These are phyloP conservation scores for Trichoderma reesei DNA, from an alignment of 495 filamentous ascomycete species.

Conservation along the genomic window DNA sequence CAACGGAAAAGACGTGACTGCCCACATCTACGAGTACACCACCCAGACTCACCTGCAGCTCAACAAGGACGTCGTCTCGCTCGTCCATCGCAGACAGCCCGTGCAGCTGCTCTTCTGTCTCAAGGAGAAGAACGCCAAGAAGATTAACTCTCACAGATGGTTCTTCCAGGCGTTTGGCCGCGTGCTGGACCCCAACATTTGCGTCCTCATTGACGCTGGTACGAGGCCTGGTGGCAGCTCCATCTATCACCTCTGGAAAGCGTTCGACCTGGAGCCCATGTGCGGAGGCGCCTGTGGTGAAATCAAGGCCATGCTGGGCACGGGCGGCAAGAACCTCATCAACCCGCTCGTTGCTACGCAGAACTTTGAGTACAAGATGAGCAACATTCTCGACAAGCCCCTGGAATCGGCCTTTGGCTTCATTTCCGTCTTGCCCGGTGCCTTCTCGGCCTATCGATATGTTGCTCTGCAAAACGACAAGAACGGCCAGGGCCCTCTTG, in stretches of 20 bases:
- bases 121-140: conserved; percentile 99
- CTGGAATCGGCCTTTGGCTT: conserved; percentile 97
- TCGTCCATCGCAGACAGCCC: conserved; percentile 68
- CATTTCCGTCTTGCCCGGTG: conserved; percentile 92
- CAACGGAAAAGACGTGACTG: conserved; percentile 92
- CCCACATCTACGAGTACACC: conserved; percentile 99
- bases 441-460: conserved; percentile 95
- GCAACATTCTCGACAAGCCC: conserved; percentile 97
- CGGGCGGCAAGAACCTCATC: conserved; percentile 77
- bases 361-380: conserved; percentile 99
- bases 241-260: conserved; percentile 97
- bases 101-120: conserved; percentile 98
- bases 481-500: conserved; percentile 79
- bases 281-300: conserved; percentile 97
- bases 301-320: conserved; percentile 94
- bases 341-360: conserved; percentile 95
- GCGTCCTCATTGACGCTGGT: conserved; percentile 92
- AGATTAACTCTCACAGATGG: conserved; percentile 99
- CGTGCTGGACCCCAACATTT: conserved; percentile 90
- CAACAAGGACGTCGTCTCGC: conserved; percentile 76
- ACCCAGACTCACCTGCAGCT: conserved; percentile 81
- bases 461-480: conserved; percentile 94
- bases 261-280: conserved; percentile 94
- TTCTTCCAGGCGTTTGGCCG: conserved; percentile 97
- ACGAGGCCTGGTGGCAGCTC: conserved; percentile 87